A percentile compares a stretch with the other conserved stretches of the same genome.
Evolutionary conservation across 495 filamentous ascomycete species (phyloP).

Genomic region (Peziza echinospora): DNA sequence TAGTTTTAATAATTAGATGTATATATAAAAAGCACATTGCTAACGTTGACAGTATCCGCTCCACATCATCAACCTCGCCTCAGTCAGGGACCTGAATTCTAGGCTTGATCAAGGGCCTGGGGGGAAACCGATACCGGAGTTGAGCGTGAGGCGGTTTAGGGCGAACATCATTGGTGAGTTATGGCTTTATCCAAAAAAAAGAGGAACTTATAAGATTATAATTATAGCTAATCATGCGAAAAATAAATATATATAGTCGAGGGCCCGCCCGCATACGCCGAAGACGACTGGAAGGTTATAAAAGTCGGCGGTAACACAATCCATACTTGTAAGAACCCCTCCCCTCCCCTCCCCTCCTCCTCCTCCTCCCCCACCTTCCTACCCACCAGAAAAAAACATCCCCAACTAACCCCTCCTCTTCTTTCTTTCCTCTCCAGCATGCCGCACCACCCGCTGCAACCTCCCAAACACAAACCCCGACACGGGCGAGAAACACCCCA

Average conservation of each 20-base stretch:
- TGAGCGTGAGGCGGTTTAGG: constrained; percentile 54
- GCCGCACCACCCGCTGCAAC: constrained; percentile 36
- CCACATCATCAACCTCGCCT: constrained; percentile 55
- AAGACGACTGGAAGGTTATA: constrained; percentile 62
- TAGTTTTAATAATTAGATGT: too few relatives aligned
- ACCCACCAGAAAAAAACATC: too few relatives aligned
- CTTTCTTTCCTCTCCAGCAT: not conserved
- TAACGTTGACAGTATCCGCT: constrained; percentile 70
- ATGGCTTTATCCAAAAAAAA: constrained; percentile 21
- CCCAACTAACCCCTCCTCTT: too few relatives aligned
- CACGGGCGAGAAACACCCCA: constrained; percentile 44
- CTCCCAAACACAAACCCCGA: constrained; percentile 63
- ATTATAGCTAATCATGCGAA: not conserved
- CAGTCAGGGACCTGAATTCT: constrained; percentile 37
- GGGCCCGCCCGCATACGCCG: constrained; percentile 39
- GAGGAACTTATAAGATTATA: too few relatives aligned
- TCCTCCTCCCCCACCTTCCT: too few relatives aligned
- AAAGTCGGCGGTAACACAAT: constrained; percentile 7
- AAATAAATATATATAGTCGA: constrained; percentile 23
- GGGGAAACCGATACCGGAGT: too few relatives aligned
- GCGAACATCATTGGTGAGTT: constrained; percentile 57
- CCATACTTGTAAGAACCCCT: too few relatives aligned
- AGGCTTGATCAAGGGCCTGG: constrained; percentile 33
- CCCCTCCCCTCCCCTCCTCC: too few relatives aligned
- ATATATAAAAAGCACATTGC: too few relatives aligned